Evolutionary conservation across 345 rosid genomes (phyloP).

Genomic region (Dipteronia sinensis): DNA sequence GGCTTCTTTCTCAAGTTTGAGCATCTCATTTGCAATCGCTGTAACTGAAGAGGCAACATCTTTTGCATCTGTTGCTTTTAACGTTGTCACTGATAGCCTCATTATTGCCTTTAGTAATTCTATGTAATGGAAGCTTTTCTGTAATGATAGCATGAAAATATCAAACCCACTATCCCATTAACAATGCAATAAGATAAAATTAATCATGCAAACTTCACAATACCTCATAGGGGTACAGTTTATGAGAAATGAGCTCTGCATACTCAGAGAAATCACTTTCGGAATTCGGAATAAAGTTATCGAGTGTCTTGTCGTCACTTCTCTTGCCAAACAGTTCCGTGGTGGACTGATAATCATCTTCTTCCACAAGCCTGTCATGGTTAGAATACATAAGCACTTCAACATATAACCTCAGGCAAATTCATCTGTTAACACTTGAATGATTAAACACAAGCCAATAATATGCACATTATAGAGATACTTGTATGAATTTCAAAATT

Average conservation of each 20-base stretch:
- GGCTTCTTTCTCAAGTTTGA: conserved; percentile 88
- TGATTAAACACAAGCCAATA: neutral
- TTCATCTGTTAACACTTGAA: neutral
- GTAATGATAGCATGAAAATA: conserved; percentile 30
- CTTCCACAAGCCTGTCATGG: conserved; percentile 73
- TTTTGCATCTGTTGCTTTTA: conserved; percentile 87
- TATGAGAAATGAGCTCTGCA: conserved; percentile 82
- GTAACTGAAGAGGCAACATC: conserved; percentile 78
- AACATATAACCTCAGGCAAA: neutral
- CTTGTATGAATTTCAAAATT: neutral
- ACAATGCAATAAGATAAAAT: neutral
- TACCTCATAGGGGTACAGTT: conserved; percentile 78
- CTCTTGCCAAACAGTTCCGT: conserved; percentile 64
- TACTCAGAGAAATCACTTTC: conserved; percentile 88
- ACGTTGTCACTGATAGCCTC: conserved; percentile 65
- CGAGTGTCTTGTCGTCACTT: conserved; percentile 59
- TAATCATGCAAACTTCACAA: neutral
- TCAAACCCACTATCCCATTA: neutral
- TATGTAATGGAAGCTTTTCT: conserved; percentile 85
- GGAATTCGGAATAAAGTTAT: conserved; percentile 85
- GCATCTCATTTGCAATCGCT: conserved; percentile 89
- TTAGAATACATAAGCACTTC: neutral
- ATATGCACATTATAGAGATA: neutral
- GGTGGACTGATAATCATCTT: conserved; percentile 79
- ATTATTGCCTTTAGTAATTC: conserved; percentile 78